A percentile compares a stretch with the other conserved stretches of the same genome.
Evolutionary conservation across 441 rosid genomes (phyloP).

Genomic region (Arabidopsis hybrid): DNA sequence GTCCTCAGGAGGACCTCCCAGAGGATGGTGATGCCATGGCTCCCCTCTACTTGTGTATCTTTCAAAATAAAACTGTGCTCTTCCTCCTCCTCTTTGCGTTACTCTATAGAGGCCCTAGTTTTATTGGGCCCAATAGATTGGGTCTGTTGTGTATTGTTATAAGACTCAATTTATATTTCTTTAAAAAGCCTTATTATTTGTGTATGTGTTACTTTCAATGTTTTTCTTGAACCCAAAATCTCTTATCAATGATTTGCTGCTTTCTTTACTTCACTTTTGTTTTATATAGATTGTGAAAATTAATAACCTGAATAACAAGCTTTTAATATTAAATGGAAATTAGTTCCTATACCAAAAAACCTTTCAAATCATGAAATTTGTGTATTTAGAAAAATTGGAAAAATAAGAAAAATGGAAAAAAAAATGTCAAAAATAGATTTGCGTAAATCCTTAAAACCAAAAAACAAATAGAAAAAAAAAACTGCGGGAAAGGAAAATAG

Average conservation of each 20-base stretch:
- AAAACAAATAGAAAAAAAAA: conserved; percentile 2
- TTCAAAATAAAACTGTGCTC: conserved; percentile 13
- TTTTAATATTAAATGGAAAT: not conserved
- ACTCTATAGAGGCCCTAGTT: conserved; percentile 43
- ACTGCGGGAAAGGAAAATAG: conserved; percentile 33
- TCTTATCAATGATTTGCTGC: not conserved
- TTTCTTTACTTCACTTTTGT: not conserved
- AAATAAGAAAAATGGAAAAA: no score
- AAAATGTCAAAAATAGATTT: no score
- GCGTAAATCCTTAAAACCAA: not conserved
- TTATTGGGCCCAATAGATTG: conserved; percentile 45
- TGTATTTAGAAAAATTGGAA: no score
- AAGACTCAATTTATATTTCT: conserved; percentile 20
- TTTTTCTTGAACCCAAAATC: not conserved
- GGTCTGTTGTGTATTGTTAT: conserved; percentile 33
- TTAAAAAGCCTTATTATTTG: not conserved
- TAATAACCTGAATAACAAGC: not conserved
- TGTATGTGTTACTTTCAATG: not conserved
- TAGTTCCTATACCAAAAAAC: not conserved
- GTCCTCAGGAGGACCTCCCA: conserved; percentile 63
- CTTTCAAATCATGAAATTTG: no score
- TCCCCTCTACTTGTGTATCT: conserved; percentile 1
- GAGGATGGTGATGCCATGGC: conserved; percentile 64
- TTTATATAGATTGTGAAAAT: not conserved
- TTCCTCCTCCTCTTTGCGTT: not conserved